Percentiles rank a stretch among this genome's conserved stretches.
phyloP scores from a whole-genome alignment of 805 yeast genomes.

The Pichia nakasei region DNA sequence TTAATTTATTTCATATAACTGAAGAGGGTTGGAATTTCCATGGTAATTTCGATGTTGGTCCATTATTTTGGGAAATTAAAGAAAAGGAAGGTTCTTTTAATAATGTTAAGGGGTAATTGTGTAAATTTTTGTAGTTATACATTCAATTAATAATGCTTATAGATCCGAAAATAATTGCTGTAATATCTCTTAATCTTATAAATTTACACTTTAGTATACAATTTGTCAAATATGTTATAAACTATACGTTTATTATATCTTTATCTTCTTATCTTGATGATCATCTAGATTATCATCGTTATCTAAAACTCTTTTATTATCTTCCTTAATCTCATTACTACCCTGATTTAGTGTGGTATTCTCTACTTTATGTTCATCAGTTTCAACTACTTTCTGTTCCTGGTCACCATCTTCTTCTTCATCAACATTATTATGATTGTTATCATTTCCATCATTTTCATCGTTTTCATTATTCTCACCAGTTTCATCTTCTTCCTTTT shows the following conservation, averaged over 20 bases:
- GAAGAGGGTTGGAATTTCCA: slow-evolving; percentile 94
- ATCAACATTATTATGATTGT: background rate
- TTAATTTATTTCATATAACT: slow-evolving; percentile 86
- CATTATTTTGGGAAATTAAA: slow-evolving; percentile 85
- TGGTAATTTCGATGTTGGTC: slow-evolving; percentile 90
- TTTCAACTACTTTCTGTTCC: no score
- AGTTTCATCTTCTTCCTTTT: background rate
- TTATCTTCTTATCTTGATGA: background rate
- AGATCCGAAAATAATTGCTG: no score
- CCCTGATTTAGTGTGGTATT: no score
- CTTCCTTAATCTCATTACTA: background rate
- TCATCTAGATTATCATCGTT: background rate
- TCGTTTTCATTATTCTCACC: background rate
- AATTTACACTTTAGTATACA: background rate
- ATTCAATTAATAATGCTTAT: background rate
- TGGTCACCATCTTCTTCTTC: no score
- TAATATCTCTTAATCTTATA: no score
- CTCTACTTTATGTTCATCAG: background rate
- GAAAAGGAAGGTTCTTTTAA: slow-evolving; percentile 83
- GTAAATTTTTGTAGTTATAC: background rate
- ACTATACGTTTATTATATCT: background rate
- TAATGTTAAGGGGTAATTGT: slow-evolving; percentile 47
- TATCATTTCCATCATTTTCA: background rate
- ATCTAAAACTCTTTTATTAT: background rate
- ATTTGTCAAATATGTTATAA: no score